Percentiles rank a stretch among this genome's conserved stretches.
Conservation (phyloP, 768 basidiomycete species). For the Pisolithus marmoratus region DNA sequence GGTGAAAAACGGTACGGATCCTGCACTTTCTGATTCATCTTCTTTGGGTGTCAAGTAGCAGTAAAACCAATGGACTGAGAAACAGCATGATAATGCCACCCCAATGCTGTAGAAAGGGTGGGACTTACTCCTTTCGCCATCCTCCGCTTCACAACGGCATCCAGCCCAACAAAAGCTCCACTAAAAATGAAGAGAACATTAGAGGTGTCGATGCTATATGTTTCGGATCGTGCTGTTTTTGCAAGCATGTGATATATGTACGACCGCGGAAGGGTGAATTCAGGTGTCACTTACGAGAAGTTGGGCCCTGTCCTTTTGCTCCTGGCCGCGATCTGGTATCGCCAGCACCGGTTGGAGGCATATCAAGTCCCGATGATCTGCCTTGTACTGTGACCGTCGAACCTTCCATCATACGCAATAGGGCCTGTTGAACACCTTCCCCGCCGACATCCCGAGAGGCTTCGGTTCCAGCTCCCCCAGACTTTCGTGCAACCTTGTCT, state of each 20-base stretch:
- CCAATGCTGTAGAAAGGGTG: neutral
- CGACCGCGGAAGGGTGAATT: constrained; percentile 9
- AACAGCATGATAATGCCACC: neutral
- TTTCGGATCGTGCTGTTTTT: constrained; percentile 52
- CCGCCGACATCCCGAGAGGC: constrained; percentile 86
- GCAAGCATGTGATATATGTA: constrained; percentile 26
- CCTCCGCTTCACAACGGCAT: constrained; percentile 71
- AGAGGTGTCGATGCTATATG: constrained; percentile 76
- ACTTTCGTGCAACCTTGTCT: constrained; percentile 82
- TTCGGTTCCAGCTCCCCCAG: constrained; percentile 48
- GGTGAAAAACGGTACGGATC: constrained; percentile 69
- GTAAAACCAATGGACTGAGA: constrained; percentile 88
- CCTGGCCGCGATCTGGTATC: constrained; percentile 47
- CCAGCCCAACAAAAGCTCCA: constrained; percentile 92
- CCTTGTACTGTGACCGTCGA: constrained; percentile 77
- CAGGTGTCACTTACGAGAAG: constrained; percentile 15
- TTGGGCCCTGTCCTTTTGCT: constrained; percentile 39
- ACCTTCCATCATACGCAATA: constrained; percentile 93
- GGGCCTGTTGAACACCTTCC: constrained; percentile 92
- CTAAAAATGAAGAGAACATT: constrained; percentile 94
- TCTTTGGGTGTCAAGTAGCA: constrained; percentile 41
- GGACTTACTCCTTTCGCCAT: constrained; percentile 76
- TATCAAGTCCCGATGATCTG: constrained; percentile 50
- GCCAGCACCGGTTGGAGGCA: constrained; percentile 36
- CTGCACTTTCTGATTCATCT: constrained; percentile 31